Percentiles rank a stretch among this genome's conserved stretches.
These are phyloP conservation scores for Globisporangium paroecandrum DNA, from an alignment of 352 stramenopile species.

Conservation along the genomic window DNA sequence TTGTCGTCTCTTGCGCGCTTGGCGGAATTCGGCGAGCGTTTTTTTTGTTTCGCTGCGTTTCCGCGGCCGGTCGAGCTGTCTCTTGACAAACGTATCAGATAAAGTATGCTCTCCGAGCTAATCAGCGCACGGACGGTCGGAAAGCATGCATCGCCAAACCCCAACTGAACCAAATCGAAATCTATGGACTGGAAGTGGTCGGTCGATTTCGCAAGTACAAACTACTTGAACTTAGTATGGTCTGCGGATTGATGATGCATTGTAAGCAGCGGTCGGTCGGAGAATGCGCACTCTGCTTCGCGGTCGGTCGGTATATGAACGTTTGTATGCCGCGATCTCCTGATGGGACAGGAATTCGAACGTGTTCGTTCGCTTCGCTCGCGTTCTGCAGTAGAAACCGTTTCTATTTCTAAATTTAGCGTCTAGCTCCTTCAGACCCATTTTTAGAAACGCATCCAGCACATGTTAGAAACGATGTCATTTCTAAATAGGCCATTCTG, in stretches of 20 bases:
- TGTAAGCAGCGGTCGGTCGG: neutral
- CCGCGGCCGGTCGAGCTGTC: neutral
- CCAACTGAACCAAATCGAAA: neutral
- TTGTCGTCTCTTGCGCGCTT: neutral
- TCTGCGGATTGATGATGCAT: neutral
- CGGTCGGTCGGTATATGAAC: slow-evolving; percentile 13
- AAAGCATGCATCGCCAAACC: neutral
- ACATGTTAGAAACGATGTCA: neutral
- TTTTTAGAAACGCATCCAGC: neutral
- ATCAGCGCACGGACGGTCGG: neutral
- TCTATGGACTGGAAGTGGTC: neutral
- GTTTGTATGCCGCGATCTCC: neutral
- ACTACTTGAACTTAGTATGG: neutral
- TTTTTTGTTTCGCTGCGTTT: slow-evolving; percentile 8
- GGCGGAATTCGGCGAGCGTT: slow-evolving; percentile 11
- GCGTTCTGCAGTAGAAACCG: neutral
- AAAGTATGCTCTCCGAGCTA: neutral
- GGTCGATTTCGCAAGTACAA: neutral
- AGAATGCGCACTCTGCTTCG: neutral
- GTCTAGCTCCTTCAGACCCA: neutral
- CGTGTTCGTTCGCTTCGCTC: slow-evolving; percentile 8
- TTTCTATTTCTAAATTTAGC: slow-evolving; percentile 6
- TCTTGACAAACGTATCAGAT: neutral
- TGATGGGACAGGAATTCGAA: slow-evolving; percentile 7
- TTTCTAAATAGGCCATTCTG: neutral